Evolutionary conservation across 2,329 filamentous ascomycete genomes (phyloP).

Genomic region (Trichoderma arundinaceum): DNA sequence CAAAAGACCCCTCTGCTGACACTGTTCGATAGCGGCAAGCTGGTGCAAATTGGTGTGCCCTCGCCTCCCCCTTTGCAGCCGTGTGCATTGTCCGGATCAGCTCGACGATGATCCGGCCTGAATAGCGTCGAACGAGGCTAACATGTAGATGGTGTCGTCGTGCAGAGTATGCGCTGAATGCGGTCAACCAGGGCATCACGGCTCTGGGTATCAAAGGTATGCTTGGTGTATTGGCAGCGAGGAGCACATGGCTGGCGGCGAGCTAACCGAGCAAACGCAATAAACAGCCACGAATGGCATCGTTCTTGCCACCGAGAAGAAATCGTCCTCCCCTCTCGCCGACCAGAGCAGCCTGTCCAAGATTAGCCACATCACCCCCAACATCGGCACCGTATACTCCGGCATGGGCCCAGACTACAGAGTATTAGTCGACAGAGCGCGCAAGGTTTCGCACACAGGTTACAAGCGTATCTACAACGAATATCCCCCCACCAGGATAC

Average conservation of each 20-base stretch:
- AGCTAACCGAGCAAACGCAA: slow-evolving; percentile 35
- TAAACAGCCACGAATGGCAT: slow-evolving; percentile 91
- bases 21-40: slow-evolving; percentile 75
- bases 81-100: not conserved
- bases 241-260: not conserved
- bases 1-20: slow-evolving; percentile 38
- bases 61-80: not conserved
- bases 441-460: slow-evolving; percentile 95
- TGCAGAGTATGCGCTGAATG: slow-evolving; percentile 97
- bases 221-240: slow-evolving; percentile 31
- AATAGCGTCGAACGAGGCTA: slow-evolving; percentile 13
- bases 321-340: slow-evolving; percentile 96
- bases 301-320: slow-evolving; percentile 98
- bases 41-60: slow-evolving; percentile 86
- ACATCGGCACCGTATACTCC: slow-evolving; percentile 99
- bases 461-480: slow-evolving; percentile 99
- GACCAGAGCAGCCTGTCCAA: slow-evolving; percentile 94
- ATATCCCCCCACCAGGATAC: slow-evolving; percentile 98
- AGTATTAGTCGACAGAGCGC: slow-evolving; percentile 94
- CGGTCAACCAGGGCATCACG: slow-evolving; percentile 98
- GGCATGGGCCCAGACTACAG: slow-evolving; percentile 99
- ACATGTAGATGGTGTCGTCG: slow-evolving; percentile 8
- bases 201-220: slow-evolving; percentile 97
- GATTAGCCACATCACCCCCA: slow-evolving; percentile 96
- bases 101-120: not conserved